These are phyloP conservation scores for Zygoascus flipseniorum DNA, from an alignment of 805 yeast genomes.

Conservation along the genomic window DNA sequence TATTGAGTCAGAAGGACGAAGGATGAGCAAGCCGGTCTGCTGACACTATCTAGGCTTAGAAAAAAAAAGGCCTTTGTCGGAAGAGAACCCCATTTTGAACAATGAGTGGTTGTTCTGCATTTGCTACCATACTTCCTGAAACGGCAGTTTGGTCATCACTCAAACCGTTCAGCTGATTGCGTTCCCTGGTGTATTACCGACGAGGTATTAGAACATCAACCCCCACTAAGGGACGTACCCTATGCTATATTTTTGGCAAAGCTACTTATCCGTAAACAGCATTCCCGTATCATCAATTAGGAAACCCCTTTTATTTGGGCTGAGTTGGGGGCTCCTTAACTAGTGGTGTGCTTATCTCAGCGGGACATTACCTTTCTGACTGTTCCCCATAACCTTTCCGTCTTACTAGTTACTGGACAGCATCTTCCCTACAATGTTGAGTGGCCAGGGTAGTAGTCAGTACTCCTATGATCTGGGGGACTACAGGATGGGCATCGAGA, in stretches of 20 bases:
- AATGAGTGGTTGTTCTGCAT: not conserved
- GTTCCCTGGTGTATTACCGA: not conserved
- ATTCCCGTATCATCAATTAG: too few relatives aligned
- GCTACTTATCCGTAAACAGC: too few relatives aligned
- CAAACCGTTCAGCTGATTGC: not conserved
- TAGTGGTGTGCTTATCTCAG: not conserved
- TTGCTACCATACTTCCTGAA: not conserved
- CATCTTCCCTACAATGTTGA: not conserved
- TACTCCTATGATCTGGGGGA: conserved; percentile 10
- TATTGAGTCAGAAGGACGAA: too few relatives aligned
- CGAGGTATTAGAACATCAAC: not conserved
- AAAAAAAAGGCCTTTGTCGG: too few relatives aligned
- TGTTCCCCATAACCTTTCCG: not conserved
- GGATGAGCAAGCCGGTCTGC: too few relatives aligned
- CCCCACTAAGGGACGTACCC: not conserved
- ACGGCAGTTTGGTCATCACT: not conserved
- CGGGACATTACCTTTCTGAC: not conserved
- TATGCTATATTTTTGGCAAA: too few relatives aligned
- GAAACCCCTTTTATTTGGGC: too few relatives aligned
- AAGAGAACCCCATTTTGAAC: too few relatives aligned
- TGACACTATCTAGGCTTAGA: too few relatives aligned
- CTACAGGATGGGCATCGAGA: conserved; percentile 65
- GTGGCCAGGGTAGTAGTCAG: conserved; percentile 1
- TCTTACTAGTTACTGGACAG: not conserved
- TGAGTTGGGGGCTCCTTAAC: too few relatives aligned